Evolutionary conservation across 1,139 yeast genomes (phyloP).

Genomic region (Saccharomycopsis crataegensis): DNA sequence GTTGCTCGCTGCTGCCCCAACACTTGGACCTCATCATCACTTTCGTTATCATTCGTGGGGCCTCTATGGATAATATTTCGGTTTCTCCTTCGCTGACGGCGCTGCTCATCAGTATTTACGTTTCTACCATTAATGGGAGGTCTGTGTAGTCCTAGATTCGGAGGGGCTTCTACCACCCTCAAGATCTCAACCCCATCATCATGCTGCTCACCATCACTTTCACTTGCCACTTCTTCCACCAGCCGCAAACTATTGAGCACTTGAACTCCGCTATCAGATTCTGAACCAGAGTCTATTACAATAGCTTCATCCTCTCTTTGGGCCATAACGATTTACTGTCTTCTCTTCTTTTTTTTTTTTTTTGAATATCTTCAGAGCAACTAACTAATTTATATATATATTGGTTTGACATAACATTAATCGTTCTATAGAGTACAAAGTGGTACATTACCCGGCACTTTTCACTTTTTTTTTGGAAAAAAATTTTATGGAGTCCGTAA

Average conservation of each 20-base stretch:
- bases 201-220: not conserved
- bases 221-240: conserved; percentile 1
- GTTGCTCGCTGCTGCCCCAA: conserved; percentile 15
- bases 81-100: not conserved
- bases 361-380: too few species aligned
- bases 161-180: too few species aligned
- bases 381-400: too few species aligned
- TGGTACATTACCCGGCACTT: too few species aligned
- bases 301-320: not conserved
- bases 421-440: too few species aligned
- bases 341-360: too few species aligned
- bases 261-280: not conserved
- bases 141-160: too few species aligned
- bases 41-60: not conserved
- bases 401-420: too few species aligned
- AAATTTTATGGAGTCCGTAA: too few species aligned
- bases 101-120: too few species aligned
- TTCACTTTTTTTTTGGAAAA: too few species aligned
- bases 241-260: not conserved
- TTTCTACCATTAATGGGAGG: not conserved
- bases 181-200: too few species aligned
- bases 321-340: not conserved
- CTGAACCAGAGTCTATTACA: conserved; percentile 3
- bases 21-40: conserved; percentile 16
- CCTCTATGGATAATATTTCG: not conserved